Base-by-base conservation (phyloP, 345 rosid genomes). In the Turritis glabra region DNA sequence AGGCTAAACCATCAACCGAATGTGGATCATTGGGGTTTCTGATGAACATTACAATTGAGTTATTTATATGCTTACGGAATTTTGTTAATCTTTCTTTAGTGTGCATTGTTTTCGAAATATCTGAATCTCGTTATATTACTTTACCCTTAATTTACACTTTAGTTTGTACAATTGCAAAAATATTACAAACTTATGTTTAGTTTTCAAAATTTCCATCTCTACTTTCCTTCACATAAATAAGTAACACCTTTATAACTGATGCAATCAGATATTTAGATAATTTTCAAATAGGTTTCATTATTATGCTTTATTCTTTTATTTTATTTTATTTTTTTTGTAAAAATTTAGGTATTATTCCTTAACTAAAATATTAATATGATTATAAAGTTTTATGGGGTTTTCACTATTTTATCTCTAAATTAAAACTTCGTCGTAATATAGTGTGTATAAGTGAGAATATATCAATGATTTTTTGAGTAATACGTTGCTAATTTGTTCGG, bases 1-100 rank as follows among this genome's bases (percentile, higher is more conserved):
- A 50, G 44, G 55, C 33, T 51, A 4, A 41, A 19, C 19, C 33
- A 10, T 55, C 15, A 22, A 72, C 27, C 6, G 43, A 64, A 43
- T 64, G 23, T 55, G 44, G 26, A 41, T 32, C 29, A 25, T 37
- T 66, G 73, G 60, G 46, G 29, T 26, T 61, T 61, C 23, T 56
- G n/a, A 44, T 4, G 44, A 41, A 44, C 44, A 13, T 32, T 44
- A 30, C 18, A 5, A 23, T 60, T 33, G 33, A 50, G 18, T 62
- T 17, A 26, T 62, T 4, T 4, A 2, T 11, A 44, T 33, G 26
- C 37, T 50, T 38, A 5, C 29, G 19, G 55, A 54, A 44, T 44
- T 73, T 64, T 50, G 58, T 48, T 30, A 7, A 64, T 65, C 8
- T 18, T 19, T 19, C 12, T 2, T 47, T 27, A 43, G 11, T 61